A percentile compares a stretch with the other conserved stretches of the same genome.
Evolutionary conservation across 169 alveolate genomes (phyloP).

Genomic region (Cryptosporidium ubiquitum): DNA sequence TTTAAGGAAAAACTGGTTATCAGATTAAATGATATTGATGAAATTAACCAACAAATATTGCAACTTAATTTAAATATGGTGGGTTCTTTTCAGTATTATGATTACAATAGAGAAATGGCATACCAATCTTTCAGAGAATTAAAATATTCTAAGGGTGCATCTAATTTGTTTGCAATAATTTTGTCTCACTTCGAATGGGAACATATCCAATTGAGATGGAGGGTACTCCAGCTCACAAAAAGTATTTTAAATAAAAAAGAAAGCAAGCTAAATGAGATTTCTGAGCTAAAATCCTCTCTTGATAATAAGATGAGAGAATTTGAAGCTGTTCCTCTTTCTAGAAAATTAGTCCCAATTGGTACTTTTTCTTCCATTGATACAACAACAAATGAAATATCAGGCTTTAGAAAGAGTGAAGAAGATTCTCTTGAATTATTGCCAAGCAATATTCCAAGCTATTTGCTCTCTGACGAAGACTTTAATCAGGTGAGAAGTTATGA

Average conservation of each 20-base stretch:
- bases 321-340: slow-evolving; percentile 41
- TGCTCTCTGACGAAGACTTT: slow-evolving; percentile 36
- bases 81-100: slow-evolving; percentile 53
- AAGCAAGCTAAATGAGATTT: slow-evolving; percentile 11
- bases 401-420: slow-evolving; percentile 1
- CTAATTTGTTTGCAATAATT: slow-evolving; percentile 22
- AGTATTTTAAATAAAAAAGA: slow-evolving; percentile 31
- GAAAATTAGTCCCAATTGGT: slow-evolving; percentile 51
- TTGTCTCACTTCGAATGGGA: slow-evolving; percentile 70
- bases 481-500: slow-evolving; percentile 34
- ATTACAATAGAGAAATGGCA: slow-evolving; percentile 63
- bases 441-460: slow-evolving; percentile 28
- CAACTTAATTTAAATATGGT: slow-evolving; percentile 36
- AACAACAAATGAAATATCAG: neutral
- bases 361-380: slow-evolving; percentile 21
- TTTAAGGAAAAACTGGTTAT: slow-evolving; percentile 30
- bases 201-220: slow-evolving; percentile 65
- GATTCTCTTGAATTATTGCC: slow-evolving; percentile 24
- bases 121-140: slow-evolving; percentile 18
- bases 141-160: neutral
- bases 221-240: slow-evolving; percentile 8
- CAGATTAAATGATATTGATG: slow-evolving; percentile 39
- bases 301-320: slow-evolving; percentile 43
- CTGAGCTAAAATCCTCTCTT: slow-evolving; percentile 14
- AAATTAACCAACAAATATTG: slow-evolving; percentile 24